Percentiles rank a stretch among this genome's conserved stretches.
Evolutionary conservation across 345 rosid genomes (phyloP).

Genomic region (Syzygium aqueum): DNA sequence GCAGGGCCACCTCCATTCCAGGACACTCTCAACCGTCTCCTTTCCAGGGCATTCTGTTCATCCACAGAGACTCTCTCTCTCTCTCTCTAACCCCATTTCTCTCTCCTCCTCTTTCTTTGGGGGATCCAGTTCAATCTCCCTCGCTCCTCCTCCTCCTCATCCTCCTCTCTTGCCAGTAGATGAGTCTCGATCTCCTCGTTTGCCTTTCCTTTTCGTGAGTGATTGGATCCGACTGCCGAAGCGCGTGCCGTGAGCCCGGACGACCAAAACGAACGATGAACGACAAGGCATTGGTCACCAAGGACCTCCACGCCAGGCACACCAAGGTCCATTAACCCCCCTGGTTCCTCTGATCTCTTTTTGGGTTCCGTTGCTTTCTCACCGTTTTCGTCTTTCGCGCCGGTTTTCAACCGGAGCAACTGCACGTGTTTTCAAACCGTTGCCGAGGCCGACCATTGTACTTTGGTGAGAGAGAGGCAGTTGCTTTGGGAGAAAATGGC

Average conservation of each 20-base stretch:
- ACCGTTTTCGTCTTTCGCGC: not conserved
- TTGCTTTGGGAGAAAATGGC: too few relatives aligned
- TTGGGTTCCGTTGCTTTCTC: not conserved
- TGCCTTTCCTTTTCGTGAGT: not conserved
- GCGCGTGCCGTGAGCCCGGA: not conserved
- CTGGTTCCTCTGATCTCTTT: not conserved
- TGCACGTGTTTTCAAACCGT: not conserved
- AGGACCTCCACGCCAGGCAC: constrained; percentile 70
- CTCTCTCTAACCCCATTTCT: not conserved
- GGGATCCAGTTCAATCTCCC: not conserved
- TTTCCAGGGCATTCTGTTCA: not conserved
- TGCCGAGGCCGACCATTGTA: not conserved
- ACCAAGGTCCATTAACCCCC: constrained; percentile 33
- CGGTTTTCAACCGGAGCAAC: not conserved
- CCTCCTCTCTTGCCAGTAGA: not conserved
- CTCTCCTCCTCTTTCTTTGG: not conserved
- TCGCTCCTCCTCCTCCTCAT: not conserved
- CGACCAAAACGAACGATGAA: constrained; percentile 29
- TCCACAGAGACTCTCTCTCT: not conserved
- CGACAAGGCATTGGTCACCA: constrained; percentile 66
- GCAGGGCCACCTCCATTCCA: not conserved
- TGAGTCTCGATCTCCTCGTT: not conserved
- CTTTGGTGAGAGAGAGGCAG: not conserved
- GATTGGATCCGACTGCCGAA: not conserved
- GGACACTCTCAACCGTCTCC: not conserved